Conservation (phyloP, 352 stramenopile genomes). For the Phytophthora melonis region DNA sequence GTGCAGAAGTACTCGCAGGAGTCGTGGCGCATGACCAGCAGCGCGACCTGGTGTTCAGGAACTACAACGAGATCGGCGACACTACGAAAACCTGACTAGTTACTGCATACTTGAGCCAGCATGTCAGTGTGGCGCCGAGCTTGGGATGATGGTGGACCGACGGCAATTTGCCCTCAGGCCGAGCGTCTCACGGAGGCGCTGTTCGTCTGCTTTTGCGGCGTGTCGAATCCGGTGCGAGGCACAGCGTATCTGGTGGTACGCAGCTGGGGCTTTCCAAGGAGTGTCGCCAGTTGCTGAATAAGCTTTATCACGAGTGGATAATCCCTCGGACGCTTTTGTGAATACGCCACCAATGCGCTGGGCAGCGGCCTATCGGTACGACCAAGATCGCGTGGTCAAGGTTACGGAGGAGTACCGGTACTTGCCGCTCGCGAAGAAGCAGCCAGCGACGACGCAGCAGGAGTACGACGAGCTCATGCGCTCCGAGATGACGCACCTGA, state of each 20-base stretch:
- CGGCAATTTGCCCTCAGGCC: conserved; percentile 77
- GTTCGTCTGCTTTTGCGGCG: conserved; percentile 96
- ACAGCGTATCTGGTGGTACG: conserved; percentile 91
- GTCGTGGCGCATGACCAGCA: conserved; percentile 92
- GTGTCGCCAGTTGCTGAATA: conserved; percentile 86
- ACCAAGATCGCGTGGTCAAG: conserved; percentile 74
- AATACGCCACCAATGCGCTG: conserved; percentile 95
- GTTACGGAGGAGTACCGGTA: conserved; percentile 62
- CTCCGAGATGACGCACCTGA: conserved; percentile 91
- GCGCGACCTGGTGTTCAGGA: conserved; percentile 84
- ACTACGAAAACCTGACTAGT: conserved; percentile 96
- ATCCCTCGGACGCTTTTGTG: conserved; percentile 97
- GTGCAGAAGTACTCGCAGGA: conserved; percentile 97
- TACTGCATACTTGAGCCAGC: conserved; percentile 96
- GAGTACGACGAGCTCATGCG: conserved; percentile 94
- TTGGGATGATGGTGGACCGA: conserved; percentile 90
- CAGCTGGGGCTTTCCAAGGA: conserved; percentile 88
- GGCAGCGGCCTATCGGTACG: conserved; percentile 91
- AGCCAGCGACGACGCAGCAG: conserved; percentile 93
- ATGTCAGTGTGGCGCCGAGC: conserved; percentile 96
- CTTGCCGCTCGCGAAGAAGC: conserved; percentile 86
- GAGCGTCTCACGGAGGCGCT: conserved; percentile 83
- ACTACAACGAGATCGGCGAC: conserved; percentile 91
- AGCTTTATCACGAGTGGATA: conserved; percentile 92
- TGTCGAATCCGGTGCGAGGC: conserved; percentile 97